Conservation (phyloP, 1,284 basidiomycete genomes). For the Fomitopsis schrenkii region DNA sequence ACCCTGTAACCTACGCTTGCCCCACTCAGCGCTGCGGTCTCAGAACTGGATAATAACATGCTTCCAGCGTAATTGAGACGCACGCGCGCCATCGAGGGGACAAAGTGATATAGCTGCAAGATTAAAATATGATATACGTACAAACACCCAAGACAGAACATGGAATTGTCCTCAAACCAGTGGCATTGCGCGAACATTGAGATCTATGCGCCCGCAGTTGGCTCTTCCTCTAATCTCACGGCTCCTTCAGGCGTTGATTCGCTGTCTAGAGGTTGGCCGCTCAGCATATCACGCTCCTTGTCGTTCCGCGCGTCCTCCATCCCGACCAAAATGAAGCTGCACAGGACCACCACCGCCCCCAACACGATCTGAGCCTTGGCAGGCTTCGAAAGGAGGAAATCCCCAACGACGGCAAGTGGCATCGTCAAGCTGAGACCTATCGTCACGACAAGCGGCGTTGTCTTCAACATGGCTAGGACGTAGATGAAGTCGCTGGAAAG, state of each 20-base stretch:
- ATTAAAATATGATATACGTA: no score
- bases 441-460: conserved; percentile 90
- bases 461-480: conserved; percentile 94
- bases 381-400: conserved; percentile 61
- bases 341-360: conserved; percentile 65
- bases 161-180: no score
- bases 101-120: no score
- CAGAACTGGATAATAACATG: no score
- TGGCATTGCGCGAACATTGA: no score
- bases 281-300: conserved; percentile 20
- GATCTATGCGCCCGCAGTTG: background rate
- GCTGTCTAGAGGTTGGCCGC: background rate
- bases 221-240: conserved; percentile 4
- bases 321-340: conserved; percentile 66
- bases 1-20: no score
- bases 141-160: no score
- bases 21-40: no score
- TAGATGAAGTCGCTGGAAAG: conserved; percentile 85
- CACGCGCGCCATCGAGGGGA: no score
- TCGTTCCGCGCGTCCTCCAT: conserved; percentile 45
- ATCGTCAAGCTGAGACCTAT: conserved; percentile 95
- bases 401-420: conserved; percentile 82
- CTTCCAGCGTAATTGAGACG: no score
- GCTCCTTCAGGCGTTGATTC: background rate
- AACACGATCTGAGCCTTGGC: conserved; percentile 53